Evolutionary conservation across 2,329 filamentous ascomycete species (phyloP), one percentile per base, ranked within the genome.

Genomic region (Aspergillus uvarum): DNA sequence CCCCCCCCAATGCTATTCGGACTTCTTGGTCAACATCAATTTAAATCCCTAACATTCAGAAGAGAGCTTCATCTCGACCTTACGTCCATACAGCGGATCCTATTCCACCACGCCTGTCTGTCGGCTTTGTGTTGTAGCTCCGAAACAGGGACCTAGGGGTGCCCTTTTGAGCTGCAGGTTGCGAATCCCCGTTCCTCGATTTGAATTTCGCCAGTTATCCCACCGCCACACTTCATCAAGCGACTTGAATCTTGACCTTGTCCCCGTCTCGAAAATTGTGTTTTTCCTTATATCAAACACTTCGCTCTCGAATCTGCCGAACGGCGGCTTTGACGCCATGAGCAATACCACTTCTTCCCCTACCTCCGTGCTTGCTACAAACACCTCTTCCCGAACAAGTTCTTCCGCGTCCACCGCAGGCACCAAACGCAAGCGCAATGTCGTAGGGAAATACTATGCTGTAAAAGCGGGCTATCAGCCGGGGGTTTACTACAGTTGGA

Each of bases 401-500:
- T 65, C 70, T 1, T 65, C 70, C 19, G 61, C 68, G n/a, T 65
- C 75, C 22, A 76, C 75, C 29, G 72, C 72, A 51, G 81, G 82
- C 24, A 78, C 77, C 12, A 88, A 87, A 70, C 80, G 85, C 60
- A 88, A 87, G 72, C 77, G 83, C 63, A 74, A 74, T 2, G 65
- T 70, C 2, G 75, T 79, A 44, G 77, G 77, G 29, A 87, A 87
- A 67, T 88, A 85, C 71, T 89, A 89, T 69, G 86, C 85, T 7
- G 87, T 89, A 47, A 84, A 83, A 63, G 77, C 77, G 16, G 87
- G 87, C 14, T 83, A 82, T 63, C 77, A 75, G 48, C 86, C 87
- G 4, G 87, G 86, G 10, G 81, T 89, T 52, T 89, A 89, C 70
- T 80, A 84, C 68, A 83, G 80, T 58, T 89, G 86, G 85, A 74